Evolutionary conservation across 208 protist genomes (phyloP).

Genomic region (Leishmania arabica): DNA sequence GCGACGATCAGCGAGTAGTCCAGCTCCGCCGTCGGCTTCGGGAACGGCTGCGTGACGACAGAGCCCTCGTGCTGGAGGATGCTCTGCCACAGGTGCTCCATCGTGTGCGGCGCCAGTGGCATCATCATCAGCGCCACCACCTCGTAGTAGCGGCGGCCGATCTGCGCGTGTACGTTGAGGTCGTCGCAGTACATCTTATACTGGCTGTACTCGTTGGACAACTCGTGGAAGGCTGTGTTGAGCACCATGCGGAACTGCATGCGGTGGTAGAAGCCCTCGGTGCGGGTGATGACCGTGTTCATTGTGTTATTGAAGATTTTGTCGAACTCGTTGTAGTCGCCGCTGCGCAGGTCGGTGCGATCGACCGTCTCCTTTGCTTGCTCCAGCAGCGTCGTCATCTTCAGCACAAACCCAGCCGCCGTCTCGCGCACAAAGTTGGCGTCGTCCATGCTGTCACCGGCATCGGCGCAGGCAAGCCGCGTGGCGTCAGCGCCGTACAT

Average conservation of each 20-base stretch:
- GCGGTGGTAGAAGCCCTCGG: constrained; percentile 86
- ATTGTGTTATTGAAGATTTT: constrained; percentile 95
- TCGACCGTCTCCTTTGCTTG: constrained; percentile 82
- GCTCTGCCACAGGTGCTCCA: constrained; percentile 96
- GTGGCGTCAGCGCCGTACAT: constrained; percentile 93
- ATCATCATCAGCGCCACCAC: constrained; percentile 92
- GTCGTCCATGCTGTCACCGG: constrained; percentile 98
- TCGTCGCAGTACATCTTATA: constrained; percentile 92
- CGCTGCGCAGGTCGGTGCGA: constrained; percentile 49
- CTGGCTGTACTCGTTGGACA: constrained; percentile 91
- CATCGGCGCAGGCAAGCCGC: constrained; percentile 98
- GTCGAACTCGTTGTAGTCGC: constrained; percentile 87
- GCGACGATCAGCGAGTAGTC: constrained; percentile 75
- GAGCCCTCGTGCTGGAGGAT: constrained; percentile 71
- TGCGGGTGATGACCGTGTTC: constrained; percentile 85
- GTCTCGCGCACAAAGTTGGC: constrained; percentile 98
- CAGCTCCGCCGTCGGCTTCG: constrained; percentile 60
- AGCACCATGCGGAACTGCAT: constrained; percentile 97
- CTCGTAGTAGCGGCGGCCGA: constrained; percentile 93
- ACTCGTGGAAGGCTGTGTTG: constrained; percentile 95
- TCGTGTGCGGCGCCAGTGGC: constrained; percentile 97
- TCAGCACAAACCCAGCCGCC: constrained; percentile 95
- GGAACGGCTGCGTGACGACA: constrained; percentile 68
- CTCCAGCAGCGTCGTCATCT: constrained; percentile 96
- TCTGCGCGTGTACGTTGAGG: constrained; percentile 58